phyloP scores from a whole-genome alignment of 345 rosid genomes.

The Citropsis articulata region DNA sequence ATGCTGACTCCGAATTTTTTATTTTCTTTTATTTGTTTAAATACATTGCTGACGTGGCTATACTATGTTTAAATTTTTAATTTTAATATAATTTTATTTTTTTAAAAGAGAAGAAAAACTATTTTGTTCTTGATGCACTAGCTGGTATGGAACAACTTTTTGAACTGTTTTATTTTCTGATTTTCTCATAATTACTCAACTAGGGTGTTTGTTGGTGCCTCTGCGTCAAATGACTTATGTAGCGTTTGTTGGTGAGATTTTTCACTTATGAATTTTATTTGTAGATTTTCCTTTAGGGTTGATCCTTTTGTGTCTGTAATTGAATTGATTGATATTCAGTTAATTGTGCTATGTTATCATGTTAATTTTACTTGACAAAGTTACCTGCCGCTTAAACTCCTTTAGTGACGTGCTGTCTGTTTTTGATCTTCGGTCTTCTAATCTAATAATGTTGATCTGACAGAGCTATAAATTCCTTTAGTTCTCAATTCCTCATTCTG shows the following conservation, averaged over 20 bases:
- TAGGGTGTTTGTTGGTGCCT: neutral
- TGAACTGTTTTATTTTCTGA: neutral
- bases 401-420: neutral
- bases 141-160: neutral
- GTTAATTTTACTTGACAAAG: neutral
- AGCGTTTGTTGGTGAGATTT: neutral
- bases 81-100: neutral
- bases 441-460: neutral
- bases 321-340: neutral
- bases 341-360: neutral
- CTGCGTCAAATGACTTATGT: neutral
- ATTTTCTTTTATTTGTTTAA: neutral
- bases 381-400: neutral
- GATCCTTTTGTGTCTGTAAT: neutral
- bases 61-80: too few species aligned
- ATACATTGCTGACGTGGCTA: too few species aligned
- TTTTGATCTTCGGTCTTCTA: neutral
- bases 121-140: neutral
- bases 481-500: neutral
- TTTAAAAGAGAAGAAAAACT: neutral
- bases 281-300: neutral
- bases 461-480: neutral
- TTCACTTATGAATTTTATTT: neutral
- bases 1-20: neutral
- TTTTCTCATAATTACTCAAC: neutral